Base-by-base conservation (phyloP, 345 rosid species). In the Turritis glabra region DNA sequence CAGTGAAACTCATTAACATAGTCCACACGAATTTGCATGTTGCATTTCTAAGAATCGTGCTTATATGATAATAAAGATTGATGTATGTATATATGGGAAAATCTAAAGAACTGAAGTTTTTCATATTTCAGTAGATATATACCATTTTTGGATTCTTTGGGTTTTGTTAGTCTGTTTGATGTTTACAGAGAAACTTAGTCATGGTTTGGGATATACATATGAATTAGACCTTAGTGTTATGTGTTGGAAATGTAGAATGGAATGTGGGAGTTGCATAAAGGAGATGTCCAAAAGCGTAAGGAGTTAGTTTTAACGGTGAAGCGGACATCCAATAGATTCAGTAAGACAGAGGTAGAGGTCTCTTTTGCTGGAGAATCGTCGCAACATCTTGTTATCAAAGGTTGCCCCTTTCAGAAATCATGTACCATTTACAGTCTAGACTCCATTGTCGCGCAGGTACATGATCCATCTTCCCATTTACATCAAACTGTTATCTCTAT, bases 401-500 rank as follows among this genome's bases (percentile, higher is more conserved):
- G 99, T 30, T 83, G 67, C 54, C 82, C 85, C 26, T 95, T 90
- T 78, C 92, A 84, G 82, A 86, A 84, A 84, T 90, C 99, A 0
- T 95, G 91, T 79, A 90, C 93, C 30, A 84, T 95, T 32, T 89
- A 82, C 61, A 79, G 61, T 68, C 90, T 76, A 37, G 74, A 90
- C 69, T 85, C 86, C 50, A 82, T 90, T 9, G 83, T 87, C 1
- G 99, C 97, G 4, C 92, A 95, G 97, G 97, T 88, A 83, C 18
- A 4, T 29, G 5, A 13, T 7, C 57, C 15, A 37, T 44, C 57
- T 66, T 65, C 50, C 1, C 11, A 32, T 0, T 37, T 18, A 11
- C 51, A 33, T 54, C 13, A 14, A 17, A 4, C n/a, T 60, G 17
- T 12, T 23, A 22, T 25, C 40, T 22, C 13, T 8, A 6, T 21